Percentiles rank a stretch among this genome's conserved stretches.
Conservation (phyloP, 208 protist species). For the Wallacemonas sp. region DNA sequence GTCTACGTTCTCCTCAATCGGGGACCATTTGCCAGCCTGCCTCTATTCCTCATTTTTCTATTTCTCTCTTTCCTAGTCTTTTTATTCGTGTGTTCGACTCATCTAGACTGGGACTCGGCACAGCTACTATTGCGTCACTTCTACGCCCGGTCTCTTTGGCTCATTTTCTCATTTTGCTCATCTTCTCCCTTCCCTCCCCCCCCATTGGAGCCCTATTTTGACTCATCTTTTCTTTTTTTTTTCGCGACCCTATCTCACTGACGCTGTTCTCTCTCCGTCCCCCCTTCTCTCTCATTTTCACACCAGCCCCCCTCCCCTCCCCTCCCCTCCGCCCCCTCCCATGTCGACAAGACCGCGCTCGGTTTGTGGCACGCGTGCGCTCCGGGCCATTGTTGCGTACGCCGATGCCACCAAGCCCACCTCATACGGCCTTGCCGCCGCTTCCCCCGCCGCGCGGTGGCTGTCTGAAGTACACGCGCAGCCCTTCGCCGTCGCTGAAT, state of each 20-base stretch:
- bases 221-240: slow-evolving; percentile 16
- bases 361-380: neutral
- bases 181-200: neutral
- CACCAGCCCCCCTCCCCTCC: no score
- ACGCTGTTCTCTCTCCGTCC: neutral
- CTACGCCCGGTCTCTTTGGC: no score
- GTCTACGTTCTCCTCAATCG: no score
- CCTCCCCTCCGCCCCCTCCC: no score
- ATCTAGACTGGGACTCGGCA: no score
- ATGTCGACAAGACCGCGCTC: no score
- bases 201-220: neutral
- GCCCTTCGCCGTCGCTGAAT: no score
- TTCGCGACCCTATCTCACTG: neutral
- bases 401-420: neutral
- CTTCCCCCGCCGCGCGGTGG: slow-evolving; percentile 2
- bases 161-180: neutral
- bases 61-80: no score
- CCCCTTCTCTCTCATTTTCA: neutral
- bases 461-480: neutral
- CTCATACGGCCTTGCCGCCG: neutral
- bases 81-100: no score
- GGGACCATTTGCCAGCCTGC: no score
- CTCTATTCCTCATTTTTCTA: no score
- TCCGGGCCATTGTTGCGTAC: neutral
- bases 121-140: no score